Evolutionary conservation across 1,139 yeast genomes (phyloP), one percentile per base, ranked within the genome.

Genomic region (Taphrina flavorubra): DNA sequence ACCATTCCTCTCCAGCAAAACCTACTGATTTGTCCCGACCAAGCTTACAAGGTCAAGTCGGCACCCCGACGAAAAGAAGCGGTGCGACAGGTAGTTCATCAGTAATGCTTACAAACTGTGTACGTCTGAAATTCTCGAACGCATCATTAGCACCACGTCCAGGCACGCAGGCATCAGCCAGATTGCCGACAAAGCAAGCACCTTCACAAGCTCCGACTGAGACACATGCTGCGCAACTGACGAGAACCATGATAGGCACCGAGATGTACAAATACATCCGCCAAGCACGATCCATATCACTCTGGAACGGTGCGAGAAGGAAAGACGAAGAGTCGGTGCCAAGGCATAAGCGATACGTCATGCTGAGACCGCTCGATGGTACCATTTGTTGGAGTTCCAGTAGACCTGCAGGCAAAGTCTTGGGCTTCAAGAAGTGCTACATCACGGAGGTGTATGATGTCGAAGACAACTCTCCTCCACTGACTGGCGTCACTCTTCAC

Each of bases 181-280:
- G 14, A 14, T 10, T 39, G 42, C 14, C 14, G 11, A 2, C 42
- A 39, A 39, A 10, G 11, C 42, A 39, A 39, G 14, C 6, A 14
- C 42, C 42, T 11, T 14, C 47, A 14, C 47, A 14, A n/a, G 47
- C 36, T 20, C n/a, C 53, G 8, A 2, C 36, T 1, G 53, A 49
- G 13, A 49, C 36, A 10, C 53, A 49, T 20, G 53, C 53, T 25
- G 53, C 53, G 13, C 53, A 49, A 18, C 10, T 49, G 53, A 37
- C 58, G 13, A 31, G 58, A 14, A 53, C 58, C 25, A 16, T 62
- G 66, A 51, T 62, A 8, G 66, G 66, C 36, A 51, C 66, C 11
- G 56, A 62, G 51, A 51, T 62, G 66, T 51, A 51, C 59, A 62
- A 62, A 57, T 25, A 20, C 36, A 44, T 51, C 13, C 66, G 66